phyloP scores from a whole-genome alignment of 352 stramenopile species.

The Phytophthora vignae region DNA sequence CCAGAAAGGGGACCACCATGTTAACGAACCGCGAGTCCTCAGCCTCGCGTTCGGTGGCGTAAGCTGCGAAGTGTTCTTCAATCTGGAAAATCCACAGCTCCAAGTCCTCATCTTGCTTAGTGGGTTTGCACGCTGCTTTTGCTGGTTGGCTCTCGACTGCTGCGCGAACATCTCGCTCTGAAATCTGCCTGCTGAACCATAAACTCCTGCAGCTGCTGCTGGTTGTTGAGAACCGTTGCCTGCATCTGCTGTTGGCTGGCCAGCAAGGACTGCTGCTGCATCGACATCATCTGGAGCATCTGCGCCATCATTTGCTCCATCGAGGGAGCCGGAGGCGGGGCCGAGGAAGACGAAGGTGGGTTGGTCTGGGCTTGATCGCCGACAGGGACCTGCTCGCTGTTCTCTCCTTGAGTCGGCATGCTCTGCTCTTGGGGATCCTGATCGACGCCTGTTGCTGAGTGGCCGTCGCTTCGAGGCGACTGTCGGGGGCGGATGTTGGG shows the following conservation, averaged over 20 bases:
- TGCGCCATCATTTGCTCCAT: too few relatives aligned
- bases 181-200: slow-evolving; percentile 20
- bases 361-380: too few relatives aligned
- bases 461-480: not conserved
- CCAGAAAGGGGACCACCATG: slow-evolving; percentile 16
- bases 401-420: too few relatives aligned
- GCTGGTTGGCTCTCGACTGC: slow-evolving; percentile 14
- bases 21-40: slow-evolving; percentile 13
- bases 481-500: not conserved
- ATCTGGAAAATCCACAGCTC: slow-evolving; percentile 22
- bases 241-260: too few relatives aligned
- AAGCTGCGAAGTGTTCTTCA: slow-evolving; percentile 17
- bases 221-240: not conserved
- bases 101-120: slow-evolving; percentile 15
- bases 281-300: too few relatives aligned
- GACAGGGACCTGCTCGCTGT: too few relatives aligned
- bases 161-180: slow-evolving; percentile 10
- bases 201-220: slow-evolving; percentile 12
- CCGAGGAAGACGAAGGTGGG: too few relatives aligned
- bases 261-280: too few relatives aligned
- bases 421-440: too few relatives aligned
- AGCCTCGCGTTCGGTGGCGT: not conserved
- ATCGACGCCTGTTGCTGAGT: not conserved
- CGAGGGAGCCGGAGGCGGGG: too few relatives aligned
- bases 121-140: slow-evolving; percentile 20